Evolutionary conservation across 257 asterid genomes (phyloP), one percentile per base, ranked within the genome.

Genomic region (Perilla frutescens): DNA sequence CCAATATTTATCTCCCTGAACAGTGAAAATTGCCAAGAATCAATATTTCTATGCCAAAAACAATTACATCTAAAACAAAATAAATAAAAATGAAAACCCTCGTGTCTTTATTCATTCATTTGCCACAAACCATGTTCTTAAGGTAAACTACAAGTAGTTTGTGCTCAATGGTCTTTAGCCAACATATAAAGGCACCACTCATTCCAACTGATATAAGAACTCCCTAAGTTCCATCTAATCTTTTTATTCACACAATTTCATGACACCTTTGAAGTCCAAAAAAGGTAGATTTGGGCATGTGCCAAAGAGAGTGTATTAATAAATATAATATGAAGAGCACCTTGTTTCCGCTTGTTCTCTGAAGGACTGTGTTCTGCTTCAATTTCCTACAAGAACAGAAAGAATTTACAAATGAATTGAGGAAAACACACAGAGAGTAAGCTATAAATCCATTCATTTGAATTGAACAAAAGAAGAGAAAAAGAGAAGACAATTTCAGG

Each of bases 291-390:
- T 15, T 59, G 43, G 39, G 13, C 60, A 74, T 53, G 49, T 61
- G 68, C 53, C 71, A 31, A 20, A 53, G 59, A 44, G 3, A 32
- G 61, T 8, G 50, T 59, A 54, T 6, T 45, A 34, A 39, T n/a
- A 56, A 34, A 68, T 9, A 74, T 14, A 67, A 60, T 36, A 74
- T 57, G 54, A 65, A 26, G 77, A 57, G 36, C 70, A 92, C 96
- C 96, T 91, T 79, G 83, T 81, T 83, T 89, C 71, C 74, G 87
- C 78, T 80, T 87, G 77, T 37, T 74, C 68, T 71, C 66, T 49
- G 82, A 72, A 78, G 87, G 77, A 73, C 20, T 75, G 1, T 78
- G 44, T 50, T 91, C 96, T 39, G 82, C 9, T 45, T 70, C 84
- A 72, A 45, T 80, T 76, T 87, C 96, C 98, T 92, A 84, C 74